Evolutionary conservation across 2,329 filamentous ascomycete genomes (phyloP).

Genomic region (Sporothrix luriei): DNA sequence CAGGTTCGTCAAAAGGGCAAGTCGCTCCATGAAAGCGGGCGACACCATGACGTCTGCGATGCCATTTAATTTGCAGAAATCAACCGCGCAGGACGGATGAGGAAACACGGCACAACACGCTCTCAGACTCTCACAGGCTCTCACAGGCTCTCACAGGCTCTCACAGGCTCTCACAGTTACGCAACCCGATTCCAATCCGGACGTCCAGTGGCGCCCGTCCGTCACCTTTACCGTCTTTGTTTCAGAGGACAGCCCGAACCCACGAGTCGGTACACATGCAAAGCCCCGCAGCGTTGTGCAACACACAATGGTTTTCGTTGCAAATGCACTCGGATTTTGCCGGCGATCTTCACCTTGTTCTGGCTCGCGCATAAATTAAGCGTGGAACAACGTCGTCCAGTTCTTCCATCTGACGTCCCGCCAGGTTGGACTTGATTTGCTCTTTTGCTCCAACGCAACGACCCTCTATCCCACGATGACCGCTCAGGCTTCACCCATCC

Average conservation of each 20-base stretch:
- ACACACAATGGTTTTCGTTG: background rate
- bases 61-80: background rate
- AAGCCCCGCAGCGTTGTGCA: background rate
- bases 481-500: constrained; percentile 29
- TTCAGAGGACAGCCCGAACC: background rate
- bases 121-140: no score
- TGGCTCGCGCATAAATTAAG: constrained; percentile 1
- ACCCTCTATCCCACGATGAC: background rate
- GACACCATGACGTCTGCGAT: background rate
- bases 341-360: background rate
- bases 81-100: background rate
- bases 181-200: constrained; percentile 12
- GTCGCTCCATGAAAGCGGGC: no score
- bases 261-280: background rate
- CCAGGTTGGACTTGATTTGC: no score
- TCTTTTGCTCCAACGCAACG: no score
- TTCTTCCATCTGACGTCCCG: no score
- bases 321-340: background rate
- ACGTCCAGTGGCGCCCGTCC: constrained; percentile 31
- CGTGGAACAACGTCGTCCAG: no score
- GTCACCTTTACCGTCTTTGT: background rate
- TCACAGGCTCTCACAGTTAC: background rate
- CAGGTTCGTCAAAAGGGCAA: background rate
- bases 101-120: background rate
- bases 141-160: background rate